Conservation (phyloP, 331 rosid species). For the Stylosanthes scabra region DNA sequence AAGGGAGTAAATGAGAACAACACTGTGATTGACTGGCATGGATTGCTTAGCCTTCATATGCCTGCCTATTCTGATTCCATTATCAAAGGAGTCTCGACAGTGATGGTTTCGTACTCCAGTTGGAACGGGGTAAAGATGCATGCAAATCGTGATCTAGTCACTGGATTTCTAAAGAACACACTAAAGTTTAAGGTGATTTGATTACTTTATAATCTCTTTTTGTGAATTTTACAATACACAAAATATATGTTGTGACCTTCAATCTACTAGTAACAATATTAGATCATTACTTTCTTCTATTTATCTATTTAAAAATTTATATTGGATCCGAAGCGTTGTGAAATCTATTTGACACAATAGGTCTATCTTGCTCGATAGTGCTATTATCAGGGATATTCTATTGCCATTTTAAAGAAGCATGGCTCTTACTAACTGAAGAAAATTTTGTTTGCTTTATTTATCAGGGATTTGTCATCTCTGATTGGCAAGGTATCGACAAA, state of each 20-base stretch:
- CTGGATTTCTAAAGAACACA: slow-evolving; percentile 65
- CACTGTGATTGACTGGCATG: slow-evolving; percentile 65
- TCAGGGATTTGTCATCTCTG: slow-evolving; percentile 99
- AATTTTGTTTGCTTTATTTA: slow-evolving; percentile 24
- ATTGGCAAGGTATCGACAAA: slow-evolving; percentile 95
- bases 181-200: slow-evolving; percentile 72
- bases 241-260: background rate
- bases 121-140: slow-evolving; percentile 86
- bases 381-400: slow-evolving; percentile 13
- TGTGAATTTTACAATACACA: background rate
- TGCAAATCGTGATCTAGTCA: slow-evolving; percentile 60
- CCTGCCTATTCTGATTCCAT: slow-evolving; percentile 74
- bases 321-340: background rate
- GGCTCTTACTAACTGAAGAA: slow-evolving; percentile 26
- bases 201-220: slow-evolving; percentile 9
- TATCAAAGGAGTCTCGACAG: slow-evolving; percentile 67
- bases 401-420: slow-evolving; percentile 6
- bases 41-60: slow-evolving; percentile 72
- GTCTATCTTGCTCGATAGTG: background rate
- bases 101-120: slow-evolving; percentile 79
- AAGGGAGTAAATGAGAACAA: slow-evolving; percentile 70
- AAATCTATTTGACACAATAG: slow-evolving; percentile 8
- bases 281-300: background rate
- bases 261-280: background rate
- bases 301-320: slow-evolving; percentile 2